Conservation (phyloP, 2,329 filamentous ascomycete genomes). For the Juglanconis oblonga region DNA sequence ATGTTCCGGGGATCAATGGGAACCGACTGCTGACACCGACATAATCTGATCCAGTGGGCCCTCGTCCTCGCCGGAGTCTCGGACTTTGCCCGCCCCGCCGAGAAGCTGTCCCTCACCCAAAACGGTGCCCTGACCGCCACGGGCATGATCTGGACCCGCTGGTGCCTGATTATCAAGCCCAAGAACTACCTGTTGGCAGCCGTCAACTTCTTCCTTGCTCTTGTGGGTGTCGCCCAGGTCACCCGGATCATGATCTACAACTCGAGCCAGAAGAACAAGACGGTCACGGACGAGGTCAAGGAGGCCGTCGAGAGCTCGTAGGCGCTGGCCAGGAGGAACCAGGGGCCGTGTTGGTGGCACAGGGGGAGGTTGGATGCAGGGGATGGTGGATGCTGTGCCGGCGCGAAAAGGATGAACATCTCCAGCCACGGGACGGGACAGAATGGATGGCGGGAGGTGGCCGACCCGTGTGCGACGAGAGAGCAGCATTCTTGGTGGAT, state of each 20-base stretch:
- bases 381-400: neutral
- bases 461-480: neutral
- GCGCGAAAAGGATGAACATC: neutral
- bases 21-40: neutral
- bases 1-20: too few species aligned
- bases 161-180: constrained; percentile 96
- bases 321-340: neutral
- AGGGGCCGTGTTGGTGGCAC: neutral
- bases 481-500: neutral
- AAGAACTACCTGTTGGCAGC: constrained; percentile 91
- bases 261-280: constrained; percentile 53
- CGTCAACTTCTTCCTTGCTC: constrained; percentile 96
- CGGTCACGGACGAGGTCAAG: constrained; percentile 27
- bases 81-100: constrained; percentile 86
- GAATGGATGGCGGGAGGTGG: neutral
- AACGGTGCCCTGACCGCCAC: constrained; percentile 88
- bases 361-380: neutral
- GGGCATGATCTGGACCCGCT: constrained; percentile 95
- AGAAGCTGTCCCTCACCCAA: constrained; percentile 89
- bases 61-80: constrained; percentile 89
- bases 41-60: constrained; percentile 69
- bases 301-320: constrained; percentile 32
- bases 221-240: constrained; percentile 81
- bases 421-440: neutral
- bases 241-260: constrained; percentile 70